A percentile compares a stretch with the other conserved stretches of the same genome.
These are phyloP conservation scores for Cystobasidium onofrii DNA, from an alignment of 768 basidiomycete genomes.

Conservation along the genomic window DNA sequence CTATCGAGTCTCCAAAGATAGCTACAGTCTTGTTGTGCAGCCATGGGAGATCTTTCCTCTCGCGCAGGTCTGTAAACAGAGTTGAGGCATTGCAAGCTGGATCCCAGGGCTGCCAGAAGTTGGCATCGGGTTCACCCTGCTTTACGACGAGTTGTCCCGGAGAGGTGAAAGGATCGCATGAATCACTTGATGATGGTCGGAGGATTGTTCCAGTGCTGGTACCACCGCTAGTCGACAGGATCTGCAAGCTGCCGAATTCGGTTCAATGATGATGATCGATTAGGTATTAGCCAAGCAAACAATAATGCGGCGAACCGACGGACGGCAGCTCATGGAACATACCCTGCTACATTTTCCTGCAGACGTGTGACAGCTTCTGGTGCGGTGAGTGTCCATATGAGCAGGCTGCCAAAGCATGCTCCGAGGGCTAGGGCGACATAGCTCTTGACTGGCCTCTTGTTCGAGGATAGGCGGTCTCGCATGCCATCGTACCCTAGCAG, in stretches of 20 bases:
- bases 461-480: background rate
- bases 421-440: background rate
- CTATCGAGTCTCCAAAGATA: constrained; percentile 12
- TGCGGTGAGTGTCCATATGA: background rate
- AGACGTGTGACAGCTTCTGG: background rate
- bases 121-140: constrained; percentile 3
- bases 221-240: background rate
- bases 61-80: background rate
- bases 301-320: background rate
- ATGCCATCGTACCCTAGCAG: background rate
- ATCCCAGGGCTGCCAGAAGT: constrained; percentile 18
- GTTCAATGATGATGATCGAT: background rate
- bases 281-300: background rate
- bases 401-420: background rate
- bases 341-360: background rate
- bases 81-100: constrained; percentile 13
- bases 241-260: background rate
- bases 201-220: background rate
- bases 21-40: constrained; percentile 17
- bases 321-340: too few relatives aligned
- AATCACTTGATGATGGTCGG: background rate
- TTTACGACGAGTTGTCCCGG: background rate
- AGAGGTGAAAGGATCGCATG: constrained; percentile 16
- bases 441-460: background rate
- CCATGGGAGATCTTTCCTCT: constrained; percentile 20